Evolutionary conservation across 1,139 yeast species (phyloP).

Genomic region (Debaryomyces udenii): DNA sequence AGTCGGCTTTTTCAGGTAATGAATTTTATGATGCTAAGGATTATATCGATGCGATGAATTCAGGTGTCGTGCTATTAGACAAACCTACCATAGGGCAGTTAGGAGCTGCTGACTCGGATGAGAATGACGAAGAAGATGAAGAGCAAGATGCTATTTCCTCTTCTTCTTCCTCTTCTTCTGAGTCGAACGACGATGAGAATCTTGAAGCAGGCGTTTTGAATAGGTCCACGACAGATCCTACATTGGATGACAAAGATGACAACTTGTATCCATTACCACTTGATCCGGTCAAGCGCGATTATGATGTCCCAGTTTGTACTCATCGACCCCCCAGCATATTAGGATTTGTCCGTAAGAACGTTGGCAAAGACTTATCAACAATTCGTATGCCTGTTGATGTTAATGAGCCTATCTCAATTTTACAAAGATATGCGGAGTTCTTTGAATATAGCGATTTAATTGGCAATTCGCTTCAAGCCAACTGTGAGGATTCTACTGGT

Average conservation of each 20-base stretch:
- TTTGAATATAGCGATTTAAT: constrained; percentile 75
- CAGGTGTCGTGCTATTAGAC: constrained; percentile 42
- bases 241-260: constrained; percentile 25
- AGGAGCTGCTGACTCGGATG: constrained; percentile 13
- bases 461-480: constrained; percentile 56
- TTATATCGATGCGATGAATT: constrained; percentile 40
- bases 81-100: constrained; percentile 8
- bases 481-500: constrained; percentile 45
- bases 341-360: constrained; percentile 80
- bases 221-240: constrained; percentile 1
- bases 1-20: constrained; percentile 32
- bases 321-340: constrained; percentile 81
- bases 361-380: constrained; percentile 85
- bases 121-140: constrained; percentile 15
- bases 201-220: not conserved
- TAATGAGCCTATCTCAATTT: constrained; percentile 84
- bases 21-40: constrained; percentile 76
- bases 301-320: constrained; percentile 60
- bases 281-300: constrained; percentile 54
- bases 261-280: constrained; percentile 69
- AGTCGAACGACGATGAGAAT: constrained; percentile 9
- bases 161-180: constrained; percentile 16
- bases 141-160: constrained; percentile 17
- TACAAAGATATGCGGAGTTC: constrained; percentile 78
- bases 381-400: constrained; percentile 93